A percentile compares a stretch with the other conserved stretches of the same genome.
phyloP scores from a whole-genome alignment of 2,329 filamentous ascomycete species.

The Aschersonia sp. region DNA sequence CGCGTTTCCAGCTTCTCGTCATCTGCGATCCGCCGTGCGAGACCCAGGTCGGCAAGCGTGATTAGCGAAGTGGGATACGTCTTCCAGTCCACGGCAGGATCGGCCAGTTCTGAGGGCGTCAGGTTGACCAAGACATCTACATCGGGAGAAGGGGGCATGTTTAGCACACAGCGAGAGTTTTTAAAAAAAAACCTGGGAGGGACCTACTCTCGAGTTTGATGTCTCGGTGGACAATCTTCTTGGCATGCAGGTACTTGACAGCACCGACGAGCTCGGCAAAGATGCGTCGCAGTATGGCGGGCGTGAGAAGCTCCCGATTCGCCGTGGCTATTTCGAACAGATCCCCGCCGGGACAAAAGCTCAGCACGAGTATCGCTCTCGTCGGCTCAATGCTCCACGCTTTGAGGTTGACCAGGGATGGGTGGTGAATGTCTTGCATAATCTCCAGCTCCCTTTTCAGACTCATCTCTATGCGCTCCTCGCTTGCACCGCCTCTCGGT shows the following conservation, averaged over 20 bases:
- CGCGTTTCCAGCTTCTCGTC: conserved; percentile 84
- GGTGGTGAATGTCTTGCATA: conserved; percentile 74
- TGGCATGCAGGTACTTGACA: conserved; percentile 69
- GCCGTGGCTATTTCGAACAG: conserved; percentile 81
- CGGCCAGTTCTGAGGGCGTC: conserved; percentile 50
- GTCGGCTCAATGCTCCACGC: conserved; percentile 78
- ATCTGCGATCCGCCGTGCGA: conserved; percentile 72
- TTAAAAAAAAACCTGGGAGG: not conserved
- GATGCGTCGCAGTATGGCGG: conserved; percentile 62
- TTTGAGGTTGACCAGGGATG: conserved; percentile 79
- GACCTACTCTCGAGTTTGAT: conserved; percentile 87
- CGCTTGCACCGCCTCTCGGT: conserved; percentile 81
- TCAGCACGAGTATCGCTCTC: conserved; percentile 71
- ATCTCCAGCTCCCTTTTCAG: conserved; percentile 92
- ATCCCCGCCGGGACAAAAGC: conserved; percentile 87
- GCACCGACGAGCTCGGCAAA: conserved; percentile 82
- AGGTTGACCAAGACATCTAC: conserved; percentile 85
- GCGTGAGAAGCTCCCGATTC: conserved; percentile 51
- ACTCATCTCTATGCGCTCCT: conserved; percentile 84
- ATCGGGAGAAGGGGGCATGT: not conserved
- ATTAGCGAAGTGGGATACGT: conserved; percentile 70
- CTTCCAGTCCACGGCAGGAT: conserved; percentile 49
- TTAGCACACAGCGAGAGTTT: not conserved
- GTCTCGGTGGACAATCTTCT: conserved; percentile 86
- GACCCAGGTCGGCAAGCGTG: conserved; percentile 80